These are phyloP conservation scores for Claviceps digitariae DNA, from an alignment of 2,329 filamentous ascomycete genomes.

Conservation along the genomic window DNA sequence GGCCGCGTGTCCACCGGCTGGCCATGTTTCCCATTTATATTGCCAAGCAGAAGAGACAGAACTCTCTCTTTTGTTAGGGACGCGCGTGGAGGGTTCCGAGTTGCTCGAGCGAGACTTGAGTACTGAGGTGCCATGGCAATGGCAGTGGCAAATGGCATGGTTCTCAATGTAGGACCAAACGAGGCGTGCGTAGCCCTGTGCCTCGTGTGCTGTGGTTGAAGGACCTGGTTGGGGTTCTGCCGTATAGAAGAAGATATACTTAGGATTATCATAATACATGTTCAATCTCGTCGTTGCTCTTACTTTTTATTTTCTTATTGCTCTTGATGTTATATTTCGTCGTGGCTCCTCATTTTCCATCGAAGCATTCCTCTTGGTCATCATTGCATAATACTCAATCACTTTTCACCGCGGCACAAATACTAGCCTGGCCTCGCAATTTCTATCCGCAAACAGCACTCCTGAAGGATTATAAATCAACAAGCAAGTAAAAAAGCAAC, in stretches of 20 bases:
- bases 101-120: neutral
- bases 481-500: no score
- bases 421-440: no score
- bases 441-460: no score
- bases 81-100: neutral
- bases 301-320: no score
- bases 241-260: conserved; percentile 1
- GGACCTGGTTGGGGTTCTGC: neutral
- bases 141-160: neutral
- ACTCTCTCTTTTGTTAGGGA: neutral
- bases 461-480: no score
- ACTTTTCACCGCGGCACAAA: no score
- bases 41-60: neutral
- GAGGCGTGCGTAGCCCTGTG: neutral
- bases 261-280: neutral
- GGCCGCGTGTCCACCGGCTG: neutral
- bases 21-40: neutral
- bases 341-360: no score
- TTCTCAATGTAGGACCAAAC: neutral
- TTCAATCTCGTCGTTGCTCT: neutral
- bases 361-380: no score
- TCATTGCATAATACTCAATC: no score
- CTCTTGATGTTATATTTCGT: no score
- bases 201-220: neutral
- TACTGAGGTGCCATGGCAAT: neutral